phyloP scores from a whole-genome alignment of 345 rosid genomes.

The Trapa bicornis region DNA sequence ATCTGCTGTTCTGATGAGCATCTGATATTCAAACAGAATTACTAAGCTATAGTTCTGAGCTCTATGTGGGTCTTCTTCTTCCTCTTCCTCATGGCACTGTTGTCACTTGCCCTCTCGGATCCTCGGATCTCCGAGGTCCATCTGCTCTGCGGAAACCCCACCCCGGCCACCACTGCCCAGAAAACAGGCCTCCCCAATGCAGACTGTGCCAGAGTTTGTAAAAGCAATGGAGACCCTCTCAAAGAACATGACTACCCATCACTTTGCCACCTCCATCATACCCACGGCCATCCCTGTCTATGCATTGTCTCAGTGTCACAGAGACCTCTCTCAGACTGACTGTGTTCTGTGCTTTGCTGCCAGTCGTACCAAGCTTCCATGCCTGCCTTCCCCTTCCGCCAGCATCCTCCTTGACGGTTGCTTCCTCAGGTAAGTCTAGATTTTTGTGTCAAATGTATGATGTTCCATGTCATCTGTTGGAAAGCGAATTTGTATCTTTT shows the following conservation, averaged over 20 bases:
- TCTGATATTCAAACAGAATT: too few species aligned
- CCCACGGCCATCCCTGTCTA: slow-evolving; percentile 12
- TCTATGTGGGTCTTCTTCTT: slow-evolving; percentile 6
- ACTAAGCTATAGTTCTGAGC: neutral
- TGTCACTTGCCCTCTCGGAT: slow-evolving; percentile 11
- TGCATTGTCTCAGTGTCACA: slow-evolving; percentile 44
- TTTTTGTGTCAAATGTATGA: neutral
- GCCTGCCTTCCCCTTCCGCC: slow-evolving; percentile 39
- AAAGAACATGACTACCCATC: slow-evolving; percentile 10
- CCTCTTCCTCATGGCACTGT: slow-evolving; percentile 1
- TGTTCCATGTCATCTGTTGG: neutral
- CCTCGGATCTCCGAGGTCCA: slow-evolving; percentile 31
- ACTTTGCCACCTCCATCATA: slow-evolving; percentile 24
- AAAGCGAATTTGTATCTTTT: neutral
- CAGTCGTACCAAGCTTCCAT: slow-evolving; percentile 39
- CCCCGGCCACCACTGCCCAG: slow-evolving; percentile 9
- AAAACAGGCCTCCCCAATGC: neutral
- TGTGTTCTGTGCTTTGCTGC: slow-evolving; percentile 56
- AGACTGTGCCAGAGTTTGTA: slow-evolving; percentile 14
- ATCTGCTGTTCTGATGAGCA: too few species aligned
- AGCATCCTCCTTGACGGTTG: slow-evolving; percentile 53
- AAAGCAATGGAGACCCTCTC: slow-evolving; percentile 32
- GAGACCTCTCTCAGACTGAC: slow-evolving; percentile 46
- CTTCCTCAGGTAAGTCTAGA: slow-evolving; percentile 25
- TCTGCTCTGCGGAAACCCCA: slow-evolving; percentile 13